Evolutionary conservation across 108 stramenopile genomes (phyloP), one percentile per base, ranked within the genome.

Genomic region (Conticribra weissflogii): DNA sequence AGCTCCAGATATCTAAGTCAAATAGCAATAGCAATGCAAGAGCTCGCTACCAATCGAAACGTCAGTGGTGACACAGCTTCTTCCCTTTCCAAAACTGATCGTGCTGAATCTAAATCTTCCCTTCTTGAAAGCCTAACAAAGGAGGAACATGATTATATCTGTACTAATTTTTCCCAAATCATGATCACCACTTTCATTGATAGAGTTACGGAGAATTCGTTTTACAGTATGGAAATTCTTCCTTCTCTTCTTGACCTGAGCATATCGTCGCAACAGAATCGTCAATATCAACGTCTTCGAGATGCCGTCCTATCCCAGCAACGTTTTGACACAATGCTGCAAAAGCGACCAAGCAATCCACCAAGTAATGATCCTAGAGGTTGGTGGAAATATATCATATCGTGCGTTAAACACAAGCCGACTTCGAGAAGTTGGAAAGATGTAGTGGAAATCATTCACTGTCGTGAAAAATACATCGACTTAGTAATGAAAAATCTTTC

Each of bases 341-440:
- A 83, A 24, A 86, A 88, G 62, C 76, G 88, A 45, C 92, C 92
- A 5, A 24, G 50, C 16, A 66, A 61, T 41, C 63, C 62, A 16
- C 84, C 88, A 21, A 27, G 58, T 2, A 55, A 74, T 16, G 67
- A 80, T 55, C 85, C 92, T 28, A 51, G 71, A 54, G 65, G 68
- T 24, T 93, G 92, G 92, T 93, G 92, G 92, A 78, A 85, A 49
- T 93, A 93, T 56, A 81, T 84, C 21, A 78, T 88, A 58, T 79
- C 71, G 1, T 89, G 92, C 63, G 81, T 93, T 4, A 85, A 72
- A 48, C 78, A 88, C 32, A 59, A 87, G 44, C 92, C 89, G 2
- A 86, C 74, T 47, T 80, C 85, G 3, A 70, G 92, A 54, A 80
- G 89, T 27, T 93, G 92, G 92, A 50, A 79, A 19, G 92, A 93